A percentile compares a stretch with the other conserved stretches of the same genome.
Evolutionary conservation across 768 basidiomycete genomes (phyloP).

Genomic region (Trametes elegans): DNA sequence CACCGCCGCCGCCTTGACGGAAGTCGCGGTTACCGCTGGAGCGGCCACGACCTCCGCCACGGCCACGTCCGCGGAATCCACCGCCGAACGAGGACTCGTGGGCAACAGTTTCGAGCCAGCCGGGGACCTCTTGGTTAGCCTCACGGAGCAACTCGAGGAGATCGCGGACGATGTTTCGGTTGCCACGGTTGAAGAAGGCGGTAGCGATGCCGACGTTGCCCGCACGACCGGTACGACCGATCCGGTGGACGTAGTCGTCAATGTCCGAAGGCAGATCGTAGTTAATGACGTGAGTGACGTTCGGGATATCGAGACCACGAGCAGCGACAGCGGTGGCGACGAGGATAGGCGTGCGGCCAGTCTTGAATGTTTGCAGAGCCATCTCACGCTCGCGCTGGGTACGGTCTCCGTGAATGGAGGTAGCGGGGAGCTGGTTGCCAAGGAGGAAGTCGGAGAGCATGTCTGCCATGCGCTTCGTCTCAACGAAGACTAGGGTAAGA

Average conservation of each 20-base stretch:
- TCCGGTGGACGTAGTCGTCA: slow-evolving; percentile 98
- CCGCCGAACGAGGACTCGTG: slow-evolving; percentile 76
- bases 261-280: slow-evolving; percentile 98
- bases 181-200: slow-evolving; percentile 93
- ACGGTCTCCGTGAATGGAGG: slow-evolving; percentile 97
- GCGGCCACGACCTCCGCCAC: slow-evolving; percentile 53
- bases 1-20: slow-evolving; percentile 36
- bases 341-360: slow-evolving; percentile 91
- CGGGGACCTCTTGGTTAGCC: slow-evolving; percentile 93
- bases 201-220: slow-evolving; percentile 96
- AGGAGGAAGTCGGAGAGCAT: slow-evolving; percentile 96
- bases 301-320: slow-evolving; percentile 98
- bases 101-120: slow-evolving; percentile 86
- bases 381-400: slow-evolving; percentile 96
- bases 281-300: slow-evolving; percentile 98
- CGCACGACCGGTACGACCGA: slow-evolving; percentile 97
- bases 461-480: slow-evolving; percentile 99
- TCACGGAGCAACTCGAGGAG: slow-evolving; percentile 91
- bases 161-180: slow-evolving; percentile 89
- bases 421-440: slow-evolving; percentile 78
- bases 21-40: slow-evolving; percentile 40
- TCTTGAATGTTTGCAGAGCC: slow-evolving; percentile 93
- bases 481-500: slow-evolving; percentile 94
- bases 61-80: slow-evolving; percentile 53
- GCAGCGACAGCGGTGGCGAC: slow-evolving; percentile 99